Base-by-base conservation (phyloP, 75 land plant genomes). In the Chamaecyparis obtusa region DNA sequence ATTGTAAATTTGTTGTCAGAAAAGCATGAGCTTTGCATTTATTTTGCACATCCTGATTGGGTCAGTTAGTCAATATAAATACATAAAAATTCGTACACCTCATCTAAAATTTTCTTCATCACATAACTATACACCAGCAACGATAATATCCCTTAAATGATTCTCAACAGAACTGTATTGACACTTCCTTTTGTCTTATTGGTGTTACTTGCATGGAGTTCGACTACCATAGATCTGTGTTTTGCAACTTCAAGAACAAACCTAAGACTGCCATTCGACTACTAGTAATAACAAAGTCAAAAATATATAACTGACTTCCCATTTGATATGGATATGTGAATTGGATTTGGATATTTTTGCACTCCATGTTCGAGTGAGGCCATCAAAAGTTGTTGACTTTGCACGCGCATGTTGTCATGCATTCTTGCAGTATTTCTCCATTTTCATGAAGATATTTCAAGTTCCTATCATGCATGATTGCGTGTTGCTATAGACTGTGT, bases 131-230 rank as follows among this genome's bases (percentile, higher is more conserved):
- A 96, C 99, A 30, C 99, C 99, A 35, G 99, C 99, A 30, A 97
- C 92, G 60, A 98, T 98, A 36, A 97, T 98, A 84, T 98, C 99
- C 46, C 89, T 88, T 92, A 97, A 92, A 87, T 97, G 99, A 89
- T 89, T 97, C 90, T 98, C 99, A 37, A 98, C 95, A 82, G 99
- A 54, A 98, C 99, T 85, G 99, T 99, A 92, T 97, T 95, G 24
- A 98, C 95, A 54, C 96, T 97, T 69, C 99, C 99, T 90, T 98
- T 97, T 15, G 96, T 97, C 87, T 98, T 97, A 41, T 92, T 94
- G 27, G 99, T 98, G 90, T 97, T 98, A 90, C 96, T 94, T 87
- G 95, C 99, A 83, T 97, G 96, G 67, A 93, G 95, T 89, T 97
- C 92, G 77, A 98, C 93, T 27, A 95, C 96, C 87, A 97, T 96